A percentile compares a stretch with the other conserved stretches of the same genome.
Evolutionary conservation across 2,329 filamentous ascomycete genomes (phyloP).

Genomic region (Phaeosphaeriaceae sp.): DNA sequence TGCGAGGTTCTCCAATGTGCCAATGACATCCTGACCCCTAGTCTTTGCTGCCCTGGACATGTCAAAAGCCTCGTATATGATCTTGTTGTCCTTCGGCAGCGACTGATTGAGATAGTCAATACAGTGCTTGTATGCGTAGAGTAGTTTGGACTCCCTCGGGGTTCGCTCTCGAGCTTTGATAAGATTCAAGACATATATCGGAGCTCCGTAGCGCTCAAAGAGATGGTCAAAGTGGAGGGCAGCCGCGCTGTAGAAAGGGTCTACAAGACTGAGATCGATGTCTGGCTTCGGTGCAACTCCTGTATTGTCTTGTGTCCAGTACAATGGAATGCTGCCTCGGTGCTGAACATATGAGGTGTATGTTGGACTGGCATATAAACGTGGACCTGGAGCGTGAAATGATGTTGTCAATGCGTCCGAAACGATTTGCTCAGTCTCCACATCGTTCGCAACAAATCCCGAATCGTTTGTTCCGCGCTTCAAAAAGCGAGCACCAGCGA

Average conservation of each 20-base stretch:
- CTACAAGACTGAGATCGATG: slow-evolving; percentile 92
- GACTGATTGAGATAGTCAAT: slow-evolving; percentile 95
- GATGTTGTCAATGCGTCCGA: slow-evolving; percentile 94
- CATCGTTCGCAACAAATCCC: slow-evolving; percentile 96
- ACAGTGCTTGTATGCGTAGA: slow-evolving; percentile 86
- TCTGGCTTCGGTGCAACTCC: slow-evolving; percentile 96
- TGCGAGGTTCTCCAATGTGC: slow-evolving; percentile 86
- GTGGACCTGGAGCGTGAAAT: slow-evolving; percentile 88
- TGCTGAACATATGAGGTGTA: slow-evolving; percentile 98
- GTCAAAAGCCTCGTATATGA: slow-evolving; percentile 95
- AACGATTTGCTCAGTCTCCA: slow-evolving; percentile 98
- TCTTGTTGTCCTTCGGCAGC: slow-evolving; percentile 81
- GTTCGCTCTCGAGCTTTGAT: slow-evolving; percentile 86
- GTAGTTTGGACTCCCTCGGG: slow-evolving; percentile 88
- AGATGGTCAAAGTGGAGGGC: slow-evolving; percentile 94
- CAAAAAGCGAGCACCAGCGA: slow-evolving; percentile 91
- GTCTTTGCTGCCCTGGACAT: slow-evolving; percentile 96
- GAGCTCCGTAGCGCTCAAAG: slow-evolving; percentile 90
- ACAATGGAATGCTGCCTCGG: slow-evolving; percentile 92
- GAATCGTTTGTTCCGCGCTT: slow-evolving; percentile 95
- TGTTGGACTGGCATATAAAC: slow-evolving; percentile 84
- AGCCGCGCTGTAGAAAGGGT: slow-evolving; percentile 93
- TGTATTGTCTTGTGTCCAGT: slow-evolving; percentile 96
- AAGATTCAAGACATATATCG: slow-evolving; percentile 89
- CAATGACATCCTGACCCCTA: slow-evolving; percentile 92